These are phyloP conservation scores for Nothomitra cinnamomea DNA, from an alignment of 2,329 filamentous ascomycete species.

Conservation along the genomic window DNA sequence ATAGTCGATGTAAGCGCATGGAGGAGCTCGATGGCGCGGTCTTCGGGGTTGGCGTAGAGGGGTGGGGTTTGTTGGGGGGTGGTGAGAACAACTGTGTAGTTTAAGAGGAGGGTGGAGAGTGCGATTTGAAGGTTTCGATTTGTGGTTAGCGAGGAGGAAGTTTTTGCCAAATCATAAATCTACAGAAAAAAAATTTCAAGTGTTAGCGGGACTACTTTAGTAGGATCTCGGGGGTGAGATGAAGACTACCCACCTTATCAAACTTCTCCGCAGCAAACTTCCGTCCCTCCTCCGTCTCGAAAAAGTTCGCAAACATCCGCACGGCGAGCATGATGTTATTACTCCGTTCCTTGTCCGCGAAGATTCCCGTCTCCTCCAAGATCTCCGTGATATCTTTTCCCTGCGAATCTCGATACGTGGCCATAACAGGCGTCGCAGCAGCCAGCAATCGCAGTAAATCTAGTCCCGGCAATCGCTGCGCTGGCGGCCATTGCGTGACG, in stretches of 20 bases:
- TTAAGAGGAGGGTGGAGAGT: constrained; percentile 65
- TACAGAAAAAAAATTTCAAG: constrained; percentile 39
- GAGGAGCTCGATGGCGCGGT: constrained; percentile 36
- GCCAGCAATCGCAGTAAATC: constrained; percentile 77
- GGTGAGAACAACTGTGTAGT: constrained; percentile 60
- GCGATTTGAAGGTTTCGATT: constrained; percentile 77
- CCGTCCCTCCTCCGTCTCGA: constrained; percentile 56
- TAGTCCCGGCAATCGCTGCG: constrained; percentile 65
- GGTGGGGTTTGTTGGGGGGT: constrained; percentile 1
- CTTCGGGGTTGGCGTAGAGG: constrained; percentile 27
- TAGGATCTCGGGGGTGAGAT: no score
- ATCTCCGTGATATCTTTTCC: constrained; percentile 41
- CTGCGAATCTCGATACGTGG: constrained; percentile 36
- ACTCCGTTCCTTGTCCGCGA: constrained; percentile 40
- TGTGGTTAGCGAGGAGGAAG: constrained; percentile 36
- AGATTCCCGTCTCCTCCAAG: constrained; percentile 40
- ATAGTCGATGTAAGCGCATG: constrained; percentile 47
- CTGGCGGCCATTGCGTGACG: constrained; percentile 61
- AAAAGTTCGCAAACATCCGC: constrained; percentile 69
- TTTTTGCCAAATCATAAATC: constrained; percentile 45
- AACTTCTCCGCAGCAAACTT: constrained; percentile 14
- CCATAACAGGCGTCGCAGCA: constrained; percentile 46
- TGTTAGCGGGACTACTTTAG: no score
- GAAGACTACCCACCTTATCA: constrained; percentile 5
- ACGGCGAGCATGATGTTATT: constrained; percentile 83